Conservation (phyloP, 140 eudicot genomes). For the Bidens hawaiensis region DNA sequence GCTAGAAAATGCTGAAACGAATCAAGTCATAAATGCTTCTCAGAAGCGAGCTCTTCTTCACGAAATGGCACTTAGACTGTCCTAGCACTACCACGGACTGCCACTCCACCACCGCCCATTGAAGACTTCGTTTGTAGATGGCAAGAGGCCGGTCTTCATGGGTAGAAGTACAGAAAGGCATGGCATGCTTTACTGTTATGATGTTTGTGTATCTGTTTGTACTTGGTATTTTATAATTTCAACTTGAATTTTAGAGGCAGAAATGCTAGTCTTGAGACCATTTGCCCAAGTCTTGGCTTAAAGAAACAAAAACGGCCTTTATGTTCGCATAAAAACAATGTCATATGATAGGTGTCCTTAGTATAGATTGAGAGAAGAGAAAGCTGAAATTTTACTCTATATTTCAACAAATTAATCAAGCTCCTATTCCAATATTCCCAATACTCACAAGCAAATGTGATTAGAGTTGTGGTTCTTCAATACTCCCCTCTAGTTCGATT, state of each 20-base stretch:
- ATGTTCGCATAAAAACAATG: too few relatives aligned
- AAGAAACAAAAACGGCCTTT: neutral
- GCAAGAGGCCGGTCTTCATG: neutral
- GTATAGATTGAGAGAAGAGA: too few relatives aligned
- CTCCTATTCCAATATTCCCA: too few relatives aligned
- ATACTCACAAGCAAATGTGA: too few relatives aligned
- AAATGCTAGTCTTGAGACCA: neutral
- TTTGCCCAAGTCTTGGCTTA: neutral
- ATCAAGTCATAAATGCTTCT: slow-evolving; percentile 63
- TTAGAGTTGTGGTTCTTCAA: too few relatives aligned
- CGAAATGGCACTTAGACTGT: slow-evolving; percentile 73
- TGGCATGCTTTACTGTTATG: slow-evolving; percentile 1
- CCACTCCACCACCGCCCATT: slow-evolving; percentile 2
- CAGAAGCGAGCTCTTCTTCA: slow-evolving; percentile 73
- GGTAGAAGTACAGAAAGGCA: neutral
- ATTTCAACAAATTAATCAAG: too few relatives aligned
- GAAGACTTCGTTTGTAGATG: slow-evolving; percentile 3
- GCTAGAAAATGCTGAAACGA: slow-evolving; percentile 75
- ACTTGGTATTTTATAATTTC: slow-evolving; percentile 1
- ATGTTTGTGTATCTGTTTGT: slow-evolving; percentile 13
- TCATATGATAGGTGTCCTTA: too few relatives aligned
- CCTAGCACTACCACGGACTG: slow-evolving; percentile 26
- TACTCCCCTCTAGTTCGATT: too few relatives aligned
- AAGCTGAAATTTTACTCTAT: too few relatives aligned
- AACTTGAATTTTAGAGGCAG: neutral